These are phyloP conservation scores for Diaporthe sp. DNA, from an alignment of 2,329 filamentous ascomycete species.

Conservation along the genomic window DNA sequence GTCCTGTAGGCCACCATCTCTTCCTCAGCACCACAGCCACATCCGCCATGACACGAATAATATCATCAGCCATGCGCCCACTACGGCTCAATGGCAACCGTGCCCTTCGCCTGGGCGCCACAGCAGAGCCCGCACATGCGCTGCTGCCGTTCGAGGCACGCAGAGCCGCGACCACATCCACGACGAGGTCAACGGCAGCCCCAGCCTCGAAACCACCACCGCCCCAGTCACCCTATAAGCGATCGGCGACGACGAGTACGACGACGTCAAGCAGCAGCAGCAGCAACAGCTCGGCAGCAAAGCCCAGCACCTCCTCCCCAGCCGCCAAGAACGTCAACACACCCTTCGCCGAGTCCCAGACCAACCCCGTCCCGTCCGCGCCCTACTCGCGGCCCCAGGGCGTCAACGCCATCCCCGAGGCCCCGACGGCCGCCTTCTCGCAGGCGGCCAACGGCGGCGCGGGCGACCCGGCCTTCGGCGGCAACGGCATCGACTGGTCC, in stretches of 20 bases:
- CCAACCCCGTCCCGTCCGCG: conserved; percentile 28
- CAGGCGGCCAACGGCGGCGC: conserved; percentile 29
- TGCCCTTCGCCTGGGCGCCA: neutral
- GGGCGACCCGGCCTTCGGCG: conserved; percentile 26
- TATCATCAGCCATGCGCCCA: conserved; percentile 37
- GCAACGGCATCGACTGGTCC: conserved; percentile 78
- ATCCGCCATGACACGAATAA: conserved; percentile 36
- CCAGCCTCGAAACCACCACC: conserved; percentile 16
- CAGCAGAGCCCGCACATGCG: neutral
- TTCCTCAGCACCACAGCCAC: neutral
- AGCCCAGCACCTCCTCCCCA: conserved; percentile 6
- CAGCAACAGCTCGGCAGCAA: neutral
- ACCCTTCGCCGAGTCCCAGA: conserved; percentile 35
- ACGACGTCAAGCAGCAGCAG: neutral
- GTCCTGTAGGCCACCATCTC: neutral
- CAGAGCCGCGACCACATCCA: conserved; percentile 34
- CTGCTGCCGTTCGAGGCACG: conserved; percentile 16
- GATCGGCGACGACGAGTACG: conserved; percentile 31
- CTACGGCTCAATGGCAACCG: conserved; percentile 29
- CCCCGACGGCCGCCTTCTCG: conserved; percentile 26
- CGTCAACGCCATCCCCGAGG: conserved; percentile 34
- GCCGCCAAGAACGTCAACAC: conserved; percentile 35
- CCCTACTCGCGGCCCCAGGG: conserved; percentile 34
- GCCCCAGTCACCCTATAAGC: conserved; percentile 33
- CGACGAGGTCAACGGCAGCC: conserved; percentile 1